phyloP scores from a whole-genome alignment of 2,329 filamentous ascomycete species.

The Trichoderma cornu-damae region DNA sequence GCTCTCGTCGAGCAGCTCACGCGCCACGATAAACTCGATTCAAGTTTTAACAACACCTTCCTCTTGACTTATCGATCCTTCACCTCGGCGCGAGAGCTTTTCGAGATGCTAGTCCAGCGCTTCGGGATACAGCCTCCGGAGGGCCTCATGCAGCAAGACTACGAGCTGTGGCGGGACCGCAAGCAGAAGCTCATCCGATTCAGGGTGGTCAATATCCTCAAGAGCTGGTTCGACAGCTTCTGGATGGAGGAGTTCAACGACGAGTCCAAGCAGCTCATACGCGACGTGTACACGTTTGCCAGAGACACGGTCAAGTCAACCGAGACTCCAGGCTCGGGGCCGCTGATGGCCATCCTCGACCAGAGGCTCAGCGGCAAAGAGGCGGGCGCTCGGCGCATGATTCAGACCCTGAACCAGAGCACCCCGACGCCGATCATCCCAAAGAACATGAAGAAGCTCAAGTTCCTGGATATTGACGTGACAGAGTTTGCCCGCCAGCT shows the following conservation, averaged over 20 bases:
- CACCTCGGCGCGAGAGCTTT: conserved; percentile 82
- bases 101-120: conserved; percentile 84
- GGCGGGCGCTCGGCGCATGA: conserved; percentile 74
- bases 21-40: conserved; percentile 90
- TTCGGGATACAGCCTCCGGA: conserved; percentile 91
- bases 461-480: conserved; percentile 94
- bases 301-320: conserved; percentile 89
- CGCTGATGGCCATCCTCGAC: conserved; percentile 80
- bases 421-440: conserved; percentile 86
- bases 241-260: conserved; percentile 96
- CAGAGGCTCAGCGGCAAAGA: conserved; percentile 86
- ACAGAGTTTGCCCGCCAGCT: conserved; percentile 96
- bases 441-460: conserved; percentile 99
- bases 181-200: conserved; percentile 97
- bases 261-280: conserved; percentile 76
- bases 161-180: conserved; percentile 81
- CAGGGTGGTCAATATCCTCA: conserved; percentile 93
- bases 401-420: conserved; percentile 77
- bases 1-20: conserved; percentile 93
- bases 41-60: conserved; percentile 96
- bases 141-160: conserved; percentile 68
- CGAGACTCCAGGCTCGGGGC: conserved; percentile 81
- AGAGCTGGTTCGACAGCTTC: conserved; percentile 97
- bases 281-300: conserved; percentile 84
- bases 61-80: conserved; percentile 95